Conservation (phyloP, 1,139 yeast genomes). For the Blastobotrys proliferans region DNA sequence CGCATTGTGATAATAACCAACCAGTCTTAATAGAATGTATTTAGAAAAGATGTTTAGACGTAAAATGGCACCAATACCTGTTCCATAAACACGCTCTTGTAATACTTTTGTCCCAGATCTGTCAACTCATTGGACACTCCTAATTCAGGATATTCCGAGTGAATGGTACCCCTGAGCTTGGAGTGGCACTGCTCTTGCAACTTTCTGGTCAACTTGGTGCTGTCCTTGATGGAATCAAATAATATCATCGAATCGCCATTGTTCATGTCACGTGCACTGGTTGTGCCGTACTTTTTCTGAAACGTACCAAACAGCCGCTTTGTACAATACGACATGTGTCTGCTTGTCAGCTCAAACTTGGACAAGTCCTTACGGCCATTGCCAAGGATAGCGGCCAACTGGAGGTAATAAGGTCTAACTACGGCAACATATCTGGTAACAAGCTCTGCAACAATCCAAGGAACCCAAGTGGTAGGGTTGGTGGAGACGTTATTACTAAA, state of each 20-base stretch:
- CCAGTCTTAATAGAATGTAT: slow-evolving; percentile 39
- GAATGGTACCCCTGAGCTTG: background rate
- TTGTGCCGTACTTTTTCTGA: background rate
- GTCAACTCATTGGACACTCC: background rate
- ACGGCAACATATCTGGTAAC: background rate
- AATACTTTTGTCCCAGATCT: background rate
- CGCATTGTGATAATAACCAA: slow-evolving; percentile 28
- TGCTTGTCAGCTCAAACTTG: background rate
- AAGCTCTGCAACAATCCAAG: slow-evolving; percentile 9
- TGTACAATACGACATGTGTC: background rate
- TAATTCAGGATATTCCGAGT: background rate
- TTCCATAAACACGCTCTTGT: background rate
- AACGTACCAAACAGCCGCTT: slow-evolving; percentile 1
- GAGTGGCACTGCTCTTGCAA: background rate
- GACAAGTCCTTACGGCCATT: background rate
- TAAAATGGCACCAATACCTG: background rate
- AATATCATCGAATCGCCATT: background rate
- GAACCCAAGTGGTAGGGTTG: background rate
- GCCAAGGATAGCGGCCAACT: background rate
- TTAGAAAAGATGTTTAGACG: slow-evolving; percentile 25
- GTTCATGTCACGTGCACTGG: background rate
- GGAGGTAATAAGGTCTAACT: slow-evolving; percentile 1
- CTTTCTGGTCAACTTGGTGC: background rate
- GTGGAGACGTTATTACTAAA: background rate
- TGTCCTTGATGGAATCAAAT: background rate